Percentiles rank a stretch among this genome's conserved stretches.
Evolutionary conservation across 2,329 filamentous ascomycete genomes (phyloP).

Genomic region (Plectosphaerella plurivora): DNA sequence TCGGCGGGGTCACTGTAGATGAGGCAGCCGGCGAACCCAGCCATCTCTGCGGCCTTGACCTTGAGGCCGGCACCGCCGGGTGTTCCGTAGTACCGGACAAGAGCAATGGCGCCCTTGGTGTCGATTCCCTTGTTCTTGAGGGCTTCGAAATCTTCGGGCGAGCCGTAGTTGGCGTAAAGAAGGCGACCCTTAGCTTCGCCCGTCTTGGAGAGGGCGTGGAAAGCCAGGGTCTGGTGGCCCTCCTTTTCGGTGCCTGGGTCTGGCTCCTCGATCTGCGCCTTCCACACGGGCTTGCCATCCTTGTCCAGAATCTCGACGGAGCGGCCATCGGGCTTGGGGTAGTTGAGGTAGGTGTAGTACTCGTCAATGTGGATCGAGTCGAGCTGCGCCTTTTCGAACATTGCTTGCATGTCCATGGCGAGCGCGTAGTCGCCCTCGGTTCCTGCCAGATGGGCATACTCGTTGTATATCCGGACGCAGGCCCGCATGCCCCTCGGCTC

Average conservation of each 20-base stretch:
- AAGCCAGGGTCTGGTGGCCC: constrained; percentile 68
- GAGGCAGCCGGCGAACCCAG: constrained; percentile 81
- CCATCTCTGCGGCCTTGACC: constrained; percentile 82
- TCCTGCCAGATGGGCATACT: constrained; percentile 88
- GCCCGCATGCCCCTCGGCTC: constrained; percentile 66
- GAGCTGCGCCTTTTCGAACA: constrained; percentile 68
- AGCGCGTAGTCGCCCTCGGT: constrained; percentile 87
- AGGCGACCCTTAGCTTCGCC: constrained; percentile 83
- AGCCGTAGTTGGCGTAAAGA: constrained; percentile 90
- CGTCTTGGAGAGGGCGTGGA: constrained; percentile 84
- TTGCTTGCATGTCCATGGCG: constrained; percentile 76
- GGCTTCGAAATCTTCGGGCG: constrained; percentile 73
- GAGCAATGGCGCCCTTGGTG: constrained; percentile 72
- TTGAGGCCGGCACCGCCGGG: constrained; percentile 73
- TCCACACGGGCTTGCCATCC: constrained; percentile 64
- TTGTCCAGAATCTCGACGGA: constrained; percentile 74
- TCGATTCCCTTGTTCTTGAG: constrained; percentile 69
- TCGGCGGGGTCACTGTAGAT: constrained; percentile 90
- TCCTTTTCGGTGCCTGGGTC: constrained; percentile 55
- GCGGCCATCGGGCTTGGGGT: constrained; percentile 72
- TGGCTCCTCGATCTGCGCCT: constrained; percentile 79
- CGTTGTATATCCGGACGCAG: constrained; percentile 71
- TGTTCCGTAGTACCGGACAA: constrained; percentile 76
- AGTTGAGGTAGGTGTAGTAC: constrained; percentile 89
- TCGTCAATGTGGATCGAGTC: constrained; percentile 74